These are phyloP conservation scores for Paxillus rubicundulus DNA, from an alignment of 768 basidiomycete genomes.

Conservation along the genomic window DNA sequence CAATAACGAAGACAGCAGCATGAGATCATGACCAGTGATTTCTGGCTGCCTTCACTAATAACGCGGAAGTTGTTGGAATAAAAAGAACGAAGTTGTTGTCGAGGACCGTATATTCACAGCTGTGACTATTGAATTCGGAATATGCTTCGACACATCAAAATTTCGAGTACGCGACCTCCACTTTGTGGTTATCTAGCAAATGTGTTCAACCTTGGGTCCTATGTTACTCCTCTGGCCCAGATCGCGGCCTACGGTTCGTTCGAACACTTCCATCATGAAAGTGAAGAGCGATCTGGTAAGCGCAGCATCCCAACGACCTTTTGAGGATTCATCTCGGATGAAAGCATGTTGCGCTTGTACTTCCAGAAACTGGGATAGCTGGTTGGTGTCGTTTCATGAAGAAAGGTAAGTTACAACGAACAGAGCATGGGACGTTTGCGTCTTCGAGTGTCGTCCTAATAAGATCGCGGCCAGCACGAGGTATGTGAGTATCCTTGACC, in stretches of 20 bases:
- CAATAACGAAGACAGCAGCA: conserved; percentile 39
- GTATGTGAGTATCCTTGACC: conserved; percentile 85
- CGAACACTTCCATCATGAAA: conserved; percentile 93
- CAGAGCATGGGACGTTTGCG: conserved; percentile 66
- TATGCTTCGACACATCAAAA: neutral
- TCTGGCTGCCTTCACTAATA: conserved; percentile 4
- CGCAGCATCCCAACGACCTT: conserved; percentile 95
- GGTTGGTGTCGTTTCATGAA: conserved; percentile 7
- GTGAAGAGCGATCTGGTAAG: conserved; percentile 75
- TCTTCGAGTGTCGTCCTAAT: conserved; percentile 85
- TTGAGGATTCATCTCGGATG: conserved; percentile 87
- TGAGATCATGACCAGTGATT: conserved; percentile 18
- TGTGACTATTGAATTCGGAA: neutral
- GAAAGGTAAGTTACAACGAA: conserved; percentile 37
- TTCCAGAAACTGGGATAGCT: conserved; percentile 70
- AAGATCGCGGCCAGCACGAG: conserved; percentile 79
- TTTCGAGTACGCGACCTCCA: too few relatives aligned
- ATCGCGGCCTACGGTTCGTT: conserved; percentile 81
- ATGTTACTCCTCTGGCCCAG: conserved; percentile 62
- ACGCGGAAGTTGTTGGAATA: conserved; percentile 3
- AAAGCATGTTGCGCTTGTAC: conserved; percentile 98
- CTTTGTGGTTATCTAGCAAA: neutral
- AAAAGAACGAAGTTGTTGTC: conserved; percentile 1
- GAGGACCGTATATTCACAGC: neutral
- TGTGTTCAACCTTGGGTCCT: conserved; percentile 49